Evolutionary conservation across 2,329 filamentous ascomycete species (phyloP), one percentile per base, ranked within the genome.

Genomic region (Ceratocystis harringtonii): DNA sequence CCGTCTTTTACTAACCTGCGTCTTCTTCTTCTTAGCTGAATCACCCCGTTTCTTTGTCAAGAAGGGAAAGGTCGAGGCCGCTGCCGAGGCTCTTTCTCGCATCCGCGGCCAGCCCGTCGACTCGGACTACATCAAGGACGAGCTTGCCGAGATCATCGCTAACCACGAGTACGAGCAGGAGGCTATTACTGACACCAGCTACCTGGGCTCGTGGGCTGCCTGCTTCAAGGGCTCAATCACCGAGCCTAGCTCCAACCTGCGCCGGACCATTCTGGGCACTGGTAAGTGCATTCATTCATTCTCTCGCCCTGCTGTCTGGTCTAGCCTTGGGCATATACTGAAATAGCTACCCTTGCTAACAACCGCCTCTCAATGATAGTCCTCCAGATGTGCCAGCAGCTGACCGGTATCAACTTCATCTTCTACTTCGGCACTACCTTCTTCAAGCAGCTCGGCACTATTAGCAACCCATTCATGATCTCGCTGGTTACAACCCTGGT

Each of bases 351-450:
- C 57, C 19, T 15, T 28, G 17, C n/a, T 57, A 22, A 60, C 70
- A 10, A 28, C 0, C 17, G 69, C 61, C 7, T 32, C 83, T 17
- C 41, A 1, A 5, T 1, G 8, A 5, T n/a, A 66, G 65, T 65
- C 58, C 55, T 84, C 60, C 82, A 85, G 72, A 82, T 82, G 78
- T 81, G 82, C 78, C 82, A 84, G 71, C 81, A 84, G 72, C 71
- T 75, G 84, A 92, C 89, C 30, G 89, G 90, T 79, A 88, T 95
- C 77, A 95, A 95, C 81, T 95, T 92, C 77, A 89, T 94, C 80
- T 94, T 92, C 80, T 89, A 90, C 78, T 90, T 86, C 78, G 90
- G 88, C 44, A 91, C 89, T 43, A 84, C 88, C 67, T 95, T 95
- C 84, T 88, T 95, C 78, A 77, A 88, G 76, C 84, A 85, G 28